These are phyloP conservation scores for Tulasnella sp. DNA, from an alignment of 768 basidiomycete species.

Conservation along the genomic window DNA sequence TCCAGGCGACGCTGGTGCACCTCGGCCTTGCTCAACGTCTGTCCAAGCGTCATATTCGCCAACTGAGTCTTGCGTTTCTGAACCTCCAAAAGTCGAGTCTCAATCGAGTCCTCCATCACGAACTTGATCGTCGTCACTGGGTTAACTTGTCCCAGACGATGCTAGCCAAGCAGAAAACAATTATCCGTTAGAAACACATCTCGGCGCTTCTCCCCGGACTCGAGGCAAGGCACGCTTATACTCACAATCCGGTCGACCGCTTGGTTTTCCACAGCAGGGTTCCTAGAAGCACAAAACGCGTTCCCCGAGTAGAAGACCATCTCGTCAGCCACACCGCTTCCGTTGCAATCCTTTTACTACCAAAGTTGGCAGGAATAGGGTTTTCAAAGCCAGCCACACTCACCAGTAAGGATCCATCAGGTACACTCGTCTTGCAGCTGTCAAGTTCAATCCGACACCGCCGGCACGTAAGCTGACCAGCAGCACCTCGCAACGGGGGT, in stretches of 20 bases:
- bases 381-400: slow-evolving; percentile 33
- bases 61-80: slow-evolving; percentile 92
- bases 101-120: slow-evolving; percentile 92
- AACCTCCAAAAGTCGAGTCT: slow-evolving; percentile 85
- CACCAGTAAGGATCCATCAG: slow-evolving; percentile 97
- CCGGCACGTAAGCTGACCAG: slow-evolving; percentile 95
- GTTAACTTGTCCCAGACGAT: slow-evolving; percentile 90
- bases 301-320: not conserved
- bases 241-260: slow-evolving; percentile 95
- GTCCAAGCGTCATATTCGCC: slow-evolving; percentile 89
- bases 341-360: not conserved
- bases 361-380: slow-evolving; percentile 20
- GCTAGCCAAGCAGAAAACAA: slow-evolving; percentile 59
- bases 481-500: slow-evolving; percentile 87
- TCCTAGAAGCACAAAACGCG: slow-evolving; percentile 53
- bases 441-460: slow-evolving; percentile 94
- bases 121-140: slow-evolving; percentile 90
- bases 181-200: not conserved
- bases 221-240: slow-evolving; percentile 30
- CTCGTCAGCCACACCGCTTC: not conserved
- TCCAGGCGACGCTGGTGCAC: slow-evolving; percentile 82
- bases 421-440: slow-evolving; percentile 89
- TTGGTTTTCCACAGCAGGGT: slow-evolving; percentile 95
- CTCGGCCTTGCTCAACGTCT: slow-evolving; percentile 83
- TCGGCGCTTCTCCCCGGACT: not conserved